phyloP scores from a whole-genome alignment of 1,284 basidiomycete genomes.

The Ganoderma lucidum region DNA sequence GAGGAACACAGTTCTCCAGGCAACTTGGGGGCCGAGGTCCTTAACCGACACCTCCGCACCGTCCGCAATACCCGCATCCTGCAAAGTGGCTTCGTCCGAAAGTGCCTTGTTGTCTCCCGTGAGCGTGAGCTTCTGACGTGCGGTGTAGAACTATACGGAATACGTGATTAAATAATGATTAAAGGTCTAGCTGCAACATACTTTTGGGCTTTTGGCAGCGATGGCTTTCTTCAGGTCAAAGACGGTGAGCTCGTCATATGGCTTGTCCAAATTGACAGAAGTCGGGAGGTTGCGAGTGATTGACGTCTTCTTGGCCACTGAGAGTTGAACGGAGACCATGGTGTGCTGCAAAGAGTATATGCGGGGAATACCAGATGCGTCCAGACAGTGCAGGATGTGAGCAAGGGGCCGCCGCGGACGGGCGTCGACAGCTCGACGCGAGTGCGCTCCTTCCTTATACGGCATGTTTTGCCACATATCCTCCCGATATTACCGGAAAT shows the following conservation, averaged over 20 bases:
- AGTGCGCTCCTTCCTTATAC: background rate
- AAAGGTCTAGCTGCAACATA: slow-evolving; percentile 37
- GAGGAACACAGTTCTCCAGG: slow-evolving; percentile 88
- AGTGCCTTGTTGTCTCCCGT: slow-evolving; percentile 68
- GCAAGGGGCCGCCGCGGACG: background rate
- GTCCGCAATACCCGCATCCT: slow-evolving; percentile 62
- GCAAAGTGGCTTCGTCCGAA: slow-evolving; percentile 68
- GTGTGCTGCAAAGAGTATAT: background rate
- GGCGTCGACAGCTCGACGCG: background rate
- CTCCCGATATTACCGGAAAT: background rate
- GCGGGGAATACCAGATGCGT: background rate
- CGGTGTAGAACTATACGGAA: slow-evolving; percentile 64
- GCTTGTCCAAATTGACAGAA: slow-evolving; percentile 61
- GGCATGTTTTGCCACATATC: background rate
- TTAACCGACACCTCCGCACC: slow-evolving; percentile 78
- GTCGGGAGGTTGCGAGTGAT: slow-evolving; percentile 64
- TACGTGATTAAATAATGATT: slow-evolving; percentile 1
- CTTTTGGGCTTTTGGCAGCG: slow-evolving; percentile 65
- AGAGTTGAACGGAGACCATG: slow-evolving; percentile 73
- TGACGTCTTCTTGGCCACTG: slow-evolving; percentile 52
- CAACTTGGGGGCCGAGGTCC: slow-evolving; percentile 89
- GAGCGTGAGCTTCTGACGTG: slow-evolving; percentile 78
- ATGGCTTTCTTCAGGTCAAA: slow-evolving; percentile 69
- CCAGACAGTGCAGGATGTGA: background rate
- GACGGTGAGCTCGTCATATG: slow-evolving; percentile 56